These are phyloP conservation scores for Solanum hybrid DNA, from an alignment of 305 asterid genomes.

Conservation along the genomic window DNA sequence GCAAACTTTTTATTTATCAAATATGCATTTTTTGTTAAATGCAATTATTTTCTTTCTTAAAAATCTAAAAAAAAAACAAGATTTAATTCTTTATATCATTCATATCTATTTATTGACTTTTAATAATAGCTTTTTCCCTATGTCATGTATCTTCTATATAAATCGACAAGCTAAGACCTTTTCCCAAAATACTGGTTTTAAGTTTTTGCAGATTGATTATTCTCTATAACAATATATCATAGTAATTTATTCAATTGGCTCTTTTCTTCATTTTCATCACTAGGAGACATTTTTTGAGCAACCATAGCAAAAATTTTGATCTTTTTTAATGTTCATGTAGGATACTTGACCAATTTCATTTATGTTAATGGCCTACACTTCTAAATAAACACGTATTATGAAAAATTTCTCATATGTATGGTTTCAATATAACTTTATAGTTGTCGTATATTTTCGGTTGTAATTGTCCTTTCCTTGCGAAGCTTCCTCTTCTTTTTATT, in stretches of 20 bases:
- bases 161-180: not conserved
- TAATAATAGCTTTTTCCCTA: not conserved
- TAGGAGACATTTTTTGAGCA: not conserved
- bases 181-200: not conserved
- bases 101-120: not conserved
- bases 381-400: not conserved
- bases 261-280: not conserved
- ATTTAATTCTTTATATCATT: not conserved
- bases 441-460: not conserved
- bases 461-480: not conserved
- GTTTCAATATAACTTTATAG: not conserved
- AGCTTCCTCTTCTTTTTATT: not conserved
- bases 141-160: not conserved
- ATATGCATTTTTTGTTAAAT: too few species aligned
- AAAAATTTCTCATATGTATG: not conserved
- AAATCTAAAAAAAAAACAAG: not conserved
- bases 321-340: not conserved
- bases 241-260: too few species aligned
- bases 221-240: not conserved
- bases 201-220: too few species aligned
- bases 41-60: not conserved
- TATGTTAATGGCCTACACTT: not conserved
- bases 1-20: too few species aligned
- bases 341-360: not conserved
- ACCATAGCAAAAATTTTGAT: not conserved